Conservation (phyloP, 352 stramenopile genomes). For the Pythium coloratum region DNA sequence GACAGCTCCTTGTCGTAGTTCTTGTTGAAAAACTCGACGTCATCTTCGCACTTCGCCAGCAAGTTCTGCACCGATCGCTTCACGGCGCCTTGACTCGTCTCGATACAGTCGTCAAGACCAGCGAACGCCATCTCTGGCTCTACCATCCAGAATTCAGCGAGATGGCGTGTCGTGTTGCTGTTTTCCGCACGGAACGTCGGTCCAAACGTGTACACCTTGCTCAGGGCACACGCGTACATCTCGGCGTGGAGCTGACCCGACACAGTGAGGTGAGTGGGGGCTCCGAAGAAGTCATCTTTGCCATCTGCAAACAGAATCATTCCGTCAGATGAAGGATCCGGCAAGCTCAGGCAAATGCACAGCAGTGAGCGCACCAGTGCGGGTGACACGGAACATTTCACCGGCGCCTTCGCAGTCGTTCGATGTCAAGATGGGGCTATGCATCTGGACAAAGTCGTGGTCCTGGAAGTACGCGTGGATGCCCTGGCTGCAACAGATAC, state of each 20-base stretch:
- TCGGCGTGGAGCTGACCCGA: constrained; percentile 95
- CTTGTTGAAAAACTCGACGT: constrained; percentile 94
- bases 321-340: background rate
- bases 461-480: constrained; percentile 77
- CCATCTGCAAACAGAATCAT: constrained; percentile 50
- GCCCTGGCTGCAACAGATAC: constrained; percentile 40
- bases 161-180: constrained; percentile 96
- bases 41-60: constrained; percentile 85
- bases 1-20: constrained; percentile 87
- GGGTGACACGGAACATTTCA: constrained; percentile 96
- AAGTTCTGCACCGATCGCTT: constrained; percentile 85
- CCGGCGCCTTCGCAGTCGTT: constrained; percentile 98
- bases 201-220: constrained; percentile 99
- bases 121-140: constrained; percentile 93
- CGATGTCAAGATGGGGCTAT: constrained; percentile 96
- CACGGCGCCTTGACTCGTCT: constrained; percentile 91
- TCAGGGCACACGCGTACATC: constrained; percentile 96
- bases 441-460: constrained; percentile 74
- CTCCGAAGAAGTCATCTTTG: constrained; percentile 95
- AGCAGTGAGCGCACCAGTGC: constrained; percentile 45
- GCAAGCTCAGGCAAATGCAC: constrained; percentile 9
- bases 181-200: constrained; percentile 99
- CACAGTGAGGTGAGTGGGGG: constrained; percentile 89
- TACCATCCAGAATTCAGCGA: constrained; percentile 99
- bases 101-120: constrained; percentile 88